These are phyloP conservation scores for Trebouxia sp. DNA, from an alignment of 139 green algal genomes.

Conservation along the genomic window DNA sequence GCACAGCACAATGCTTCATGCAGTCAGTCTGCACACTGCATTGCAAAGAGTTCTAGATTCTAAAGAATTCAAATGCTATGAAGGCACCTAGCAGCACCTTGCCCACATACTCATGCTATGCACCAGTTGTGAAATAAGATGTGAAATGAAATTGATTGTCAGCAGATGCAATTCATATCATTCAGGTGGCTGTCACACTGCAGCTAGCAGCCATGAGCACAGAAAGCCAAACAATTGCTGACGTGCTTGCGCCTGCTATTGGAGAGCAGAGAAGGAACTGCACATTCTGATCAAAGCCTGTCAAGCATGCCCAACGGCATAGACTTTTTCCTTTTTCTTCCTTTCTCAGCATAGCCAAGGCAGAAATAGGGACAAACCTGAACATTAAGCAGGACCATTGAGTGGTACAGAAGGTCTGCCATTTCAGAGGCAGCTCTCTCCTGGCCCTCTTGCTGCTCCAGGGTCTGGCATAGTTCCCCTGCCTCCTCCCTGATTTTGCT, in stretches of 20 bases:
- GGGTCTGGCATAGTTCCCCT: constrained; percentile 92
- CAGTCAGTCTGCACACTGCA: neutral
- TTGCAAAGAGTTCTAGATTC: neutral
- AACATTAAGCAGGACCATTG: constrained; percentile 90
- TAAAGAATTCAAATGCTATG: no score
- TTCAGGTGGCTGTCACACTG: no score
- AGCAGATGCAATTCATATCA: no score
- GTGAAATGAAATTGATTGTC: no score
- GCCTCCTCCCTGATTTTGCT: constrained; percentile 95
- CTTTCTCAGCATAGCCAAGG: neutral
- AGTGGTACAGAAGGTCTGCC: constrained; percentile 97
- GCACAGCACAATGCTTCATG: neutral
- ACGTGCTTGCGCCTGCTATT: no score
- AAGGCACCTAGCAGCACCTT: no score
- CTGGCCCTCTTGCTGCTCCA: constrained; percentile 82
- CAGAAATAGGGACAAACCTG: constrained; percentile 52
- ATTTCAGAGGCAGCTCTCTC: constrained; percentile 88
- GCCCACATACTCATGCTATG: no score
- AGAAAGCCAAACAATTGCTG: no score
- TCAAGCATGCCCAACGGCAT: neutral
- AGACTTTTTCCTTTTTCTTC: neutral
- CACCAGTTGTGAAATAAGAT: neutral
- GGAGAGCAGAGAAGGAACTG: no score
- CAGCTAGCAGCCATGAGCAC: no score
- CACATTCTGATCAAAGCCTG: neutral